Evolutionary conservation across 495 filamentous ascomycete genomes (phyloP).

Genomic region (Trichoderma virens): DNA sequence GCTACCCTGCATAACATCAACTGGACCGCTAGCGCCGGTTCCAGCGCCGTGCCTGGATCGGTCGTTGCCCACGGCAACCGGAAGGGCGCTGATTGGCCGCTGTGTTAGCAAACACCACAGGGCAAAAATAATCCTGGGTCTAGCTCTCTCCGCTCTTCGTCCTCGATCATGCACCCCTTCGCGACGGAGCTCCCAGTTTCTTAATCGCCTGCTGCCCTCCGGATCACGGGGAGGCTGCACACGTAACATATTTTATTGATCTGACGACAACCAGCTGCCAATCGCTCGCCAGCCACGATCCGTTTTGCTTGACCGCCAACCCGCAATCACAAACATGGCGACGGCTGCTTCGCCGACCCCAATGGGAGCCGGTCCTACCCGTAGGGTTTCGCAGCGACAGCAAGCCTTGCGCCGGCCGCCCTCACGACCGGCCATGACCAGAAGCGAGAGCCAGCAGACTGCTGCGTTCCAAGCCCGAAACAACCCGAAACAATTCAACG

Average conservation of each 20-base stretch:
- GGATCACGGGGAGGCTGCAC: not conserved
- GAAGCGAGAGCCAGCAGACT: conserved; percentile 5
- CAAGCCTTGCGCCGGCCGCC: not conserved
- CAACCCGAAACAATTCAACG: conserved; percentile 17
- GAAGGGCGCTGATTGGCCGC: not conserved
- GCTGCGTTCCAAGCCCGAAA: not conserved
- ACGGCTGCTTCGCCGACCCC: conserved; percentile 10
- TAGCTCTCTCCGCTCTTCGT: not conserved
- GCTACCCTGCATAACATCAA: not conserved
- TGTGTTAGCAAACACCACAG: not conserved
- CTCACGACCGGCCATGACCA: not conserved
- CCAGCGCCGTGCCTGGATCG: not conserved
- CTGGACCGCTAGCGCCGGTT: not conserved
- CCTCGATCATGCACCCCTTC: conserved; percentile 3
- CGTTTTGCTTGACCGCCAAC: not conserved
- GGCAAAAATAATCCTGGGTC: not conserved
- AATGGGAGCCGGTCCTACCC: not conserved
- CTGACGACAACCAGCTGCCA: too few relatives aligned
- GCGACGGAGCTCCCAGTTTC: not conserved
- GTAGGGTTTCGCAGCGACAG: conserved; percentile 6
- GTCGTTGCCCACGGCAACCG: conserved; percentile 4
- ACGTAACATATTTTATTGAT: not conserved
- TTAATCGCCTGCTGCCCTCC: not conserved
- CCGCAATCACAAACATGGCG: not conserved
- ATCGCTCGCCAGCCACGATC: not conserved